phyloP scores from a whole-genome alignment of 2,329 filamentous ascomycete genomes.

The Colletotrichum sp. region DNA sequence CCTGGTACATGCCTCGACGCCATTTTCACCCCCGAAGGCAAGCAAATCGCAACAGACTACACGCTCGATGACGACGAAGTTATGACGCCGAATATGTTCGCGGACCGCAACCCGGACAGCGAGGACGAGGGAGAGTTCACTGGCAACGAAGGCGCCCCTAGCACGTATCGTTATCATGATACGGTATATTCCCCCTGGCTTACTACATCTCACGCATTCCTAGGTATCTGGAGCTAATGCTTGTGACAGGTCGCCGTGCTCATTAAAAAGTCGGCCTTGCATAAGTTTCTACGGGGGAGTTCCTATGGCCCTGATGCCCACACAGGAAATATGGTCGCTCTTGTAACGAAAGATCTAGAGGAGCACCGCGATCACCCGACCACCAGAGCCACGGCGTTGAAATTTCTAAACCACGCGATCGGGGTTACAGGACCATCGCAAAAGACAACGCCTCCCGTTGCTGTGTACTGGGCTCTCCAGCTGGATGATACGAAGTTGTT shows the following conservation, averaged over 20 bases:
- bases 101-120: neutral
- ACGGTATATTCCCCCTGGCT: neutral
- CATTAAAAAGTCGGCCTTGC: neutral
- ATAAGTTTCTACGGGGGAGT: neutral
- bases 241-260: neutral
- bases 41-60: neutral
- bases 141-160: neutral
- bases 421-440: neutral
- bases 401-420: neutral
- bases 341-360: neutral
- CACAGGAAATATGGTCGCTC: neutral
- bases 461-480: neutral
- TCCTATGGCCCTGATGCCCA: neutral
- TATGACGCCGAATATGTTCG: rapidly evolving
- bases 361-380: neutral
- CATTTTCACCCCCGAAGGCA: neutral
- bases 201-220: too few relatives aligned
- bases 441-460: neutral
- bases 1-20: rapidly evolving
- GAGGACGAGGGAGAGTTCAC: neutral
- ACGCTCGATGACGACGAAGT: neutral
- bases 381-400: neutral
- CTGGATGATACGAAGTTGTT: neutral
- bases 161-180: neutral
- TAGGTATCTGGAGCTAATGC: too few relatives aligned